Conservation (phyloP, 345 rosid species). For the Melaleuca alternifolia region DNA sequence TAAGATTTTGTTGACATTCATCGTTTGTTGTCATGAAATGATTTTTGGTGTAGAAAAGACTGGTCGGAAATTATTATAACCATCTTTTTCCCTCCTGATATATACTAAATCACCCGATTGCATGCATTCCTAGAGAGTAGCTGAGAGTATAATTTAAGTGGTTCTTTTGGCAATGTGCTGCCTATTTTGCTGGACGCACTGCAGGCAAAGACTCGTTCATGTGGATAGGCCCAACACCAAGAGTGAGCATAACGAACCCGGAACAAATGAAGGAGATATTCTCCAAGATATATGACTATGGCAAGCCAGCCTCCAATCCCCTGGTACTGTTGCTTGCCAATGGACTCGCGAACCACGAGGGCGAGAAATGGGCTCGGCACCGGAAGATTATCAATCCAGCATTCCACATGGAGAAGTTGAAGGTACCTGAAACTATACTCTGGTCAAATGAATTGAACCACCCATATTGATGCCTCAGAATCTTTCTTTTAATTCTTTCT, state of each 20-base stretch:
- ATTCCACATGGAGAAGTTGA: slow-evolving; percentile 51
- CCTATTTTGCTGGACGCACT: background rate
- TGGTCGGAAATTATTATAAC: background rate
- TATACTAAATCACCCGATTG: background rate
- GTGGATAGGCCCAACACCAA: slow-evolving; percentile 46
- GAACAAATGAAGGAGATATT: slow-evolving; percentile 37
- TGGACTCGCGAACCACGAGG: slow-evolving; percentile 28
- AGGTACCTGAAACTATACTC: slow-evolving; percentile 14
- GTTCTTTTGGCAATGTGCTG: background rate
- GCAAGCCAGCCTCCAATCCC: slow-evolving; percentile 22
- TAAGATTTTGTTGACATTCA: background rate
- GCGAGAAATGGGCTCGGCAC: slow-evolving; percentile 44
- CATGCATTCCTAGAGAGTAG: background rate
- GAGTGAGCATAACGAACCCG: slow-evolving; percentile 30
- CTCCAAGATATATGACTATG: slow-evolving; percentile 20
- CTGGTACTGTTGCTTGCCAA: slow-evolving; percentile 14
- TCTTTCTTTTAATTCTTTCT: background rate
- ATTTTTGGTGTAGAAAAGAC: background rate
- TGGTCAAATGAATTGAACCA: background rate
- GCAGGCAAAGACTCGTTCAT: slow-evolving; percentile 33
- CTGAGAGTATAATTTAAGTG: background rate
- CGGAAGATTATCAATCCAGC: slow-evolving; percentile 44
- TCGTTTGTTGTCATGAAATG: background rate
- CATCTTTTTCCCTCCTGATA: background rate
- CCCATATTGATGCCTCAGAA: background rate